Evolutionary conservation across 768 basidiomycete genomes (phyloP).

Genomic region (Coprinellus micaceus): DNA sequence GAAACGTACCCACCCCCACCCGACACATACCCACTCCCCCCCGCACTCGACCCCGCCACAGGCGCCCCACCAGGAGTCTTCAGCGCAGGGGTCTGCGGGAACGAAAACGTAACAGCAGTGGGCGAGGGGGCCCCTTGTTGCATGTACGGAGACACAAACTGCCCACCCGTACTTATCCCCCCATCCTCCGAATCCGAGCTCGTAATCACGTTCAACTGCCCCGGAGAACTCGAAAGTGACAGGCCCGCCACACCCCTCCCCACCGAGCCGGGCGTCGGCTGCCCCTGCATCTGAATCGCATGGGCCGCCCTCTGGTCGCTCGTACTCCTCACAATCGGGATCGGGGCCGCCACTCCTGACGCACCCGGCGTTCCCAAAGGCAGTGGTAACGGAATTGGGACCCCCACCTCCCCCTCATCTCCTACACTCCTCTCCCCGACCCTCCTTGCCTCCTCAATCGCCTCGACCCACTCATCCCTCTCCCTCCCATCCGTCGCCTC

Average conservation of each 20-base stretch:
- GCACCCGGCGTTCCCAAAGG: too few species aligned
- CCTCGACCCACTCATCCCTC: constrained; percentile 77
- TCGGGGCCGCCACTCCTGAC: too few species aligned
- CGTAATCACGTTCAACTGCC: constrained; percentile 52
- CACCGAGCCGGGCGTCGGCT: too few species aligned
- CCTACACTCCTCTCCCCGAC: too few species aligned
- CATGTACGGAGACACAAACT: constrained; percentile 15
- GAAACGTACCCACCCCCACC: too few species aligned
- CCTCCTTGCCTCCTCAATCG: constrained; percentile 76
- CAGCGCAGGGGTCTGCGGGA: constrained; percentile 27
- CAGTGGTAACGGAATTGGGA: too few species aligned
- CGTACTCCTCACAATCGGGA: constrained; percentile 29
- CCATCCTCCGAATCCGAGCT: constrained; percentile 81
- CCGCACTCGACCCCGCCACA: not conserved
- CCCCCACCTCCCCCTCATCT: too few species aligned
- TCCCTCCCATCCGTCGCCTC: constrained; percentile 73
- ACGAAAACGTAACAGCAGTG: constrained; percentile 13
- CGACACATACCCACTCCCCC: not conserved
- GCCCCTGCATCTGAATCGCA: too few species aligned
- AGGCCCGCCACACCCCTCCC: constrained; percentile 8
- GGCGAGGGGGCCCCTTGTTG: constrained; percentile 10
- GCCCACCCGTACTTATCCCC: constrained; percentile 31
- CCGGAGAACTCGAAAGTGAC: constrained; percentile 25
- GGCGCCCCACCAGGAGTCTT: not conserved
- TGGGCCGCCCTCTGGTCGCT: too few species aligned